Base-by-base conservation (phyloP, 164 flowering plant species). In the Pachysandra terminalis region DNA sequence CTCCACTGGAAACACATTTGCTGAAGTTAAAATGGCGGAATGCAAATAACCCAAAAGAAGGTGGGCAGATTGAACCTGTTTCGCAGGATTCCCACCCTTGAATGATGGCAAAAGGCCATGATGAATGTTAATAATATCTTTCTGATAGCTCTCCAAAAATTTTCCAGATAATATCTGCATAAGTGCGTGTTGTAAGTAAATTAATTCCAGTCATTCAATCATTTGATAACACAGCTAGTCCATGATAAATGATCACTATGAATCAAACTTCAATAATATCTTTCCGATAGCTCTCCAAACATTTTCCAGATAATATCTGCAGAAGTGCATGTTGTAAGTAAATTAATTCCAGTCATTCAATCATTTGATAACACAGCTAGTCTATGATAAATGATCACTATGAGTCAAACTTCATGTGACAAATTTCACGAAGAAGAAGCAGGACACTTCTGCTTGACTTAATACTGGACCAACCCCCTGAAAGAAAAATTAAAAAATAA, bases 21-120 rank as follows among this genome's bases (percentile, higher is more conserved):
- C 0, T 58, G 53, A 16, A 23, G 25, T 19, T 40, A 58, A 25
- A 21, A 13, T 54, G 19, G 13, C 32, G 59, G 26, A 3, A n/a
- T n/a, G n/a, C 61, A 28, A 19, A 69, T 53, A 8, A 27, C 40
- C 24, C 58, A 61, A 37, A 26, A 10, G 9, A 68, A 67, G 61
- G 60, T 5, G 49, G 27, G 58, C 59, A 59, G 23, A 28, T 0
- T 56, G n/a, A 71, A 90, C 98, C 95, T 91, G 98, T 74, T 75
- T 90, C 57, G 88, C 82, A 66, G 97, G 98, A 75, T 79, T 66
- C 26, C 98, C 96, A 74, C 98, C 98, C 85, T 93, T 91, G 74
- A 93, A 93, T 71, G 98, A 93, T 54, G 97, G 97, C 73, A 93
- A 78, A 68, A 91, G 95, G 23, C 98, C 97, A 78, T 91, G 98